These are phyloP conservation scores for Dioscorea alata DNA, from an alignment of 106 monocot genomes.

Conservation along the genomic window DNA sequence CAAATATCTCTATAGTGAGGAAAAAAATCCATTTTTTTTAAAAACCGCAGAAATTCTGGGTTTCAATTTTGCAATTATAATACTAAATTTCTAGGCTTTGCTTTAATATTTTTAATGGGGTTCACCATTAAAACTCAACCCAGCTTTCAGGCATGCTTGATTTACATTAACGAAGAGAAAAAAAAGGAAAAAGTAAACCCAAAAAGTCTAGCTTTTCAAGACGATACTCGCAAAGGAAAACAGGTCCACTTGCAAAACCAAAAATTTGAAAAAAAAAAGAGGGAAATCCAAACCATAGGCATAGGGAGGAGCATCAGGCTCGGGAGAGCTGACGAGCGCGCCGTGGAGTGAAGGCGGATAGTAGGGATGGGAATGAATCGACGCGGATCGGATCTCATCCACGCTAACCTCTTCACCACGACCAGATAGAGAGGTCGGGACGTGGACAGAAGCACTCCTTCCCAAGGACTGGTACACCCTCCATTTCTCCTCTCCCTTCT, in stretches of 20 bases:
- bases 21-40: too few species aligned
- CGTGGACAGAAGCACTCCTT: conserved; percentile 32
- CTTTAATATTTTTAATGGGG: too few species aligned
- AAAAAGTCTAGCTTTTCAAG: not conserved
- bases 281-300: conserved; percentile 7
- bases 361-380: conserved; percentile 28
- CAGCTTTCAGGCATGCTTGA: not conserved
- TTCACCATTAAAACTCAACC: too few species aligned
- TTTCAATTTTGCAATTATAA: too few species aligned
- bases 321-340: conserved; percentile 36
- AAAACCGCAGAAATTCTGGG: too few species aligned
- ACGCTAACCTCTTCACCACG: conserved; percentile 34
- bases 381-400: conserved; percentile 53
- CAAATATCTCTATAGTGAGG: too few species aligned
- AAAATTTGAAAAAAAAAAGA: not conserved
- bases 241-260: too few species aligned
- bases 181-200: not conserved
- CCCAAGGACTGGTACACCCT: conserved; percentile 44
- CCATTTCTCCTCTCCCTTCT: conserved; percentile 19
- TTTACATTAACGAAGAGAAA: not conserved
- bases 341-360: conserved; percentile 47
- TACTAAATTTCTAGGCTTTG: too few species aligned
- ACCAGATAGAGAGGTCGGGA: conserved; percentile 3
- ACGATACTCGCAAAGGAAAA: not conserved
- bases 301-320: conserved; percentile 19